Percentiles rank a stretch among this genome's conserved stretches.
phyloP scores from a whole-genome alignment of 768 basidiomycete species.

The Mrakia gelida region DNA sequence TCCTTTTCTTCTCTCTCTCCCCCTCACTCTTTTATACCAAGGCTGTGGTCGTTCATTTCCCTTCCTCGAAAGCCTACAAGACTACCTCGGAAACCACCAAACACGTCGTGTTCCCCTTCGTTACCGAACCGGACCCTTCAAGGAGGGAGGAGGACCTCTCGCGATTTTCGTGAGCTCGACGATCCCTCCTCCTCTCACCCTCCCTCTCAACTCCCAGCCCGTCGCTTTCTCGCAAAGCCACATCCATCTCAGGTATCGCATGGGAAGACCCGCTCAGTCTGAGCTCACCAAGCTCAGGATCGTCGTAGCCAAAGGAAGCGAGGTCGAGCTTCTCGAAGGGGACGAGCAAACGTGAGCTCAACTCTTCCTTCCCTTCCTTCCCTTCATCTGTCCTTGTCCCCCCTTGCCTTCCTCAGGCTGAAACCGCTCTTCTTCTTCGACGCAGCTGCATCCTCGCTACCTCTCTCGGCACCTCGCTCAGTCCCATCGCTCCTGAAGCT shows the following conservation, averaged over 20 bases:
- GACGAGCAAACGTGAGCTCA: constrained; percentile 4
- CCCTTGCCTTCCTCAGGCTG: background rate
- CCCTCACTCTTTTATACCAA: no score
- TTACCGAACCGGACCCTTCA: no score
- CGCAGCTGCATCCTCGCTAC: background rate
- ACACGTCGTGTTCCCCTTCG: no score
- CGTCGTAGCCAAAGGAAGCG: background rate
- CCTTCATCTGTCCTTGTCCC: background rate
- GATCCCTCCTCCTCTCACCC: no score
- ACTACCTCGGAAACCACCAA: no score
- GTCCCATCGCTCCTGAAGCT: background rate
- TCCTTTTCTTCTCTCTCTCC: no score
- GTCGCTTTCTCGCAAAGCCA: background rate
- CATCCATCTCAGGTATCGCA: no score
- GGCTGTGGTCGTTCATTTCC: no score
- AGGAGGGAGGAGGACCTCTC: no score
- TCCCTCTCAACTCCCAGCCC: background rate
- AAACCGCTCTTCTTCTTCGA: no score
- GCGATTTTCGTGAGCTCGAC: no score
- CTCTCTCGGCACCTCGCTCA: background rate
- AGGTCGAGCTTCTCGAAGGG: background rate
- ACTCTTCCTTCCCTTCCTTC: background rate
- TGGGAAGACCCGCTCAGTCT: background rate
- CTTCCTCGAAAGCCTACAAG: no score
- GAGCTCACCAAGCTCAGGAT: constrained; percentile 1